These are phyloP conservation scores for Calonectria hawksworthii DNA, from an alignment of 2,329 filamentous ascomycete species.

Conservation along the genomic window DNA sequence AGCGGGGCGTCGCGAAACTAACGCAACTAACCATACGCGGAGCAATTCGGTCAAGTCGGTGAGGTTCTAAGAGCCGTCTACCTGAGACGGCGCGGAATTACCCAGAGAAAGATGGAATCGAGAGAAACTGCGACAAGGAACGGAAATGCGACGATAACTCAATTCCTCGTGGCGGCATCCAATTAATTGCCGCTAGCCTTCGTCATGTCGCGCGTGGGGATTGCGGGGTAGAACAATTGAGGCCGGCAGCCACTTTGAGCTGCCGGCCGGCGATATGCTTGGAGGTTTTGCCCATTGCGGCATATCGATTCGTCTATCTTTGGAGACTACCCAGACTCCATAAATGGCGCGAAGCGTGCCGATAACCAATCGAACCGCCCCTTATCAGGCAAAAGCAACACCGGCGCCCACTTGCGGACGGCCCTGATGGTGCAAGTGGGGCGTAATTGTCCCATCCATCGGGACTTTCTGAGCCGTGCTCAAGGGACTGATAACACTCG, in stretches of 20 bases:
- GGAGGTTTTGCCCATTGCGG: background rate
- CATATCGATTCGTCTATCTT: background rate
- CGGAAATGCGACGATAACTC: background rate
- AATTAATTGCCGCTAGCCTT: background rate
- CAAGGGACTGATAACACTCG: background rate
- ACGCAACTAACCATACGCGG: background rate
- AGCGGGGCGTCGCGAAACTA: background rate
- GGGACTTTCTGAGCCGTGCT: background rate
- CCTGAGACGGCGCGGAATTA: background rate
- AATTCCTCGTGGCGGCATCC: background rate
- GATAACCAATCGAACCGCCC: background rate
- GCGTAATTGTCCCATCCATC: background rate
- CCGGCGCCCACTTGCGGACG: background rate
- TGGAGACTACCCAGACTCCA: background rate
- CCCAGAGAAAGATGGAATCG: background rate
- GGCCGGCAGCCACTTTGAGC: background rate
- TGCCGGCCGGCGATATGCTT: background rate
- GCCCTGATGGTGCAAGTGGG: background rate
- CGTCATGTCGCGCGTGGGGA: background rate
- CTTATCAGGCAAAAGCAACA: background rate
- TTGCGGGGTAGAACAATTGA: background rate
- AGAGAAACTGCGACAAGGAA: background rate
- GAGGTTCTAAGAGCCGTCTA: background rate
- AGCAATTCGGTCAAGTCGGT: background rate
- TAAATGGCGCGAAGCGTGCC: background rate